Evolutionary conservation across 768 basidiomycete genomes (phyloP), one percentile per base, ranked within the genome.

Genomic region (Termitomyces sp.): DNA sequence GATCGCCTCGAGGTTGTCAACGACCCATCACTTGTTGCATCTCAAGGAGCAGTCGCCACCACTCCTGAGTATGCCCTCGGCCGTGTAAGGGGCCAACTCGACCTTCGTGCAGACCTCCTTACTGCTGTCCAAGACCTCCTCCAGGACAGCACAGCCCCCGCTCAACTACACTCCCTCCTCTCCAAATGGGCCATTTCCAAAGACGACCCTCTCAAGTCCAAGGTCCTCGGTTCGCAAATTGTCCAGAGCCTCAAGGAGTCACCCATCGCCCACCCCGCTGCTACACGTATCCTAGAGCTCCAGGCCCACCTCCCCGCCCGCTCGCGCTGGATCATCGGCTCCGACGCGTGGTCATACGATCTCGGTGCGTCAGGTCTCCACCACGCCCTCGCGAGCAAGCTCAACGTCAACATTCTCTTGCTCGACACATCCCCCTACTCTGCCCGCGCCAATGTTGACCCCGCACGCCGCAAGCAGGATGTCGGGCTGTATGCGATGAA

Each of bases 401-500:
- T 94, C 54, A 88, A 98, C 68, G 78, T 98, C 73, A 99, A 99
- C 74, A 83, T 98, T 54, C 89, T 99, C 68, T 85, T 98, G 60
- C 84, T 98, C 64, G 97, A 99, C 71, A 94, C 89, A 7, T 72
- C 88, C 2, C 92, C 97, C 0, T 99, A 97, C 72, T 85, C 93
- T 2, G 71, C 84, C 33, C 86, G 93, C 51, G 84, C 86, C 64
- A 70, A 77, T 23, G 77, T 73, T 5, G 89, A 89, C 60, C 85
- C 83, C 10, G 78, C 81, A 57, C 84, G 91, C 56, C 80, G 94
- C 53, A 98, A 98, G 74, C 95, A 94, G 65, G 97, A 99, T 69
- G 89, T 95, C 48, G 97, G 96, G 3, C 76, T 99, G 47, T 99
- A 99, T 65, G 97, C 96, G 23, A 94, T 98, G 89, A 98, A 97